Conservation (phyloP, 768 basidiomycete genomes). For the Termitomyces sp. region DNA sequence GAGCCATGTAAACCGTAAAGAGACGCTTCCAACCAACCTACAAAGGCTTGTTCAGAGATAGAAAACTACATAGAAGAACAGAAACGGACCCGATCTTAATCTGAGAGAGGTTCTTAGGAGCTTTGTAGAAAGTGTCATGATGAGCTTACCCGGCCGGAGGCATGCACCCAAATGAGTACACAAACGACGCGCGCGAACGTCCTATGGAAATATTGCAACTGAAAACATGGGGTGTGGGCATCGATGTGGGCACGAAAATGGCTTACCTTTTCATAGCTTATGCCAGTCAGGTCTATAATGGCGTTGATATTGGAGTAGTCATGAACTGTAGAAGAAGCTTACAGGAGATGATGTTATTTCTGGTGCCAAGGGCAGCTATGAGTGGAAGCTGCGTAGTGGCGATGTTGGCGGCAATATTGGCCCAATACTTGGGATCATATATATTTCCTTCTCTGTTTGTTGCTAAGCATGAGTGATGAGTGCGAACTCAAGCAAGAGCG, state of each 20-base stretch:
- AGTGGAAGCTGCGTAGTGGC: conserved; percentile 48
- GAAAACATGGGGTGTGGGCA: neutral
- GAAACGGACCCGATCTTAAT: conserved; percentile 14
- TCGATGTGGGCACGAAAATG: neutral
- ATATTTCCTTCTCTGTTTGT: conserved; percentile 25
- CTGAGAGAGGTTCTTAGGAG: conserved; percentile 1
- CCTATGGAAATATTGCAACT: conserved; percentile 44
- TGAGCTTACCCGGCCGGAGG: conserved; percentile 32
- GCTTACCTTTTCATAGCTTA: conserved; percentile 38
- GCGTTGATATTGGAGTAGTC: neutral
- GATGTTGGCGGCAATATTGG: conserved; percentile 37
- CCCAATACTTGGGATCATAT: conserved; percentile 32
- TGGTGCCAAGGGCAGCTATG: conserved; percentile 49
- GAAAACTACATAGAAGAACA: too few relatives aligned
- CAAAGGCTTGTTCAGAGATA: neutral
- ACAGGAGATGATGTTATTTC: conserved; percentile 46
- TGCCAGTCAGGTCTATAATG: conserved; percentile 41
- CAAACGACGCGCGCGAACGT: conserved; percentile 42
- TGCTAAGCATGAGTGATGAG: conserved; percentile 15
- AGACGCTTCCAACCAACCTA: conserved; percentile 10
- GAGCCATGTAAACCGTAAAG: conserved; percentile 21
- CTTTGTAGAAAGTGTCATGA: neutral
- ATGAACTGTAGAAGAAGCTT: neutral
- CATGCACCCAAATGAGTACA: conserved; percentile 46
- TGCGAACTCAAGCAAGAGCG: neutral